phyloP scores from a whole-genome alignment of 805 yeast genomes.

The Ogataea zsoltii region DNA sequence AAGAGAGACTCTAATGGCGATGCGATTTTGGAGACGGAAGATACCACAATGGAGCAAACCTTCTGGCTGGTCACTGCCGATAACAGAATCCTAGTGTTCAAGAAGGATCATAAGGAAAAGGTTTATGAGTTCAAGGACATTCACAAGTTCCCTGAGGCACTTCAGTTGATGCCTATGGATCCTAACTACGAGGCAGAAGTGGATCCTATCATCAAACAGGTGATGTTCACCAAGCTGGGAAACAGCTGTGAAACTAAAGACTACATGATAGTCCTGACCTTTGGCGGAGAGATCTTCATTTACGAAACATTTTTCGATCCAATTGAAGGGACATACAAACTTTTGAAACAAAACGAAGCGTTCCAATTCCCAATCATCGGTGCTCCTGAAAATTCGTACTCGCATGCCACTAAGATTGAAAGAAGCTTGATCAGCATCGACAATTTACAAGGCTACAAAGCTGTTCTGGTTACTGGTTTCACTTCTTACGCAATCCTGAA shows the following conservation, averaged over 20 bases:
- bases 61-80: constrained; percentile 77
- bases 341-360: constrained; percentile 45
- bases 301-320: constrained; percentile 57
- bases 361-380: constrained; percentile 57
- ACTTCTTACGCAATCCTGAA: constrained; percentile 71
- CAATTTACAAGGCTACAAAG: constrained; percentile 55
- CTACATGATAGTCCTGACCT: constrained; percentile 67
- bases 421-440: constrained; percentile 63
- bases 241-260: constrained; percentile 56
- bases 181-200: constrained; percentile 53
- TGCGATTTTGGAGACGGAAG: constrained; percentile 23
- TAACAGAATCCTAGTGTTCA: constrained; percentile 67
- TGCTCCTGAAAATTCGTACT: constrained; percentile 77
- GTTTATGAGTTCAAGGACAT: constrained; percentile 54
- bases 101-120: constrained; percentile 52
- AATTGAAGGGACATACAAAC: constrained; percentile 38
- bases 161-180: constrained; percentile 49
- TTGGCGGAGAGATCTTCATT: constrained; percentile 76
- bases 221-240: constrained; percentile 65
- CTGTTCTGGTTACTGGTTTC: constrained; percentile 72
- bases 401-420: constrained; percentile 68
- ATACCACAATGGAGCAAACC: constrained; percentile 37
- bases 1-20: constrained; percentile 29
- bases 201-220: constrained; percentile 73
- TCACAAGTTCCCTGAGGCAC: constrained; percentile 45